Percentiles rank a stretch among this genome's conserved stretches.
Conservation (phyloP, 2,329 filamentous ascomycete genomes). For the Ilyonectria sp. region DNA sequence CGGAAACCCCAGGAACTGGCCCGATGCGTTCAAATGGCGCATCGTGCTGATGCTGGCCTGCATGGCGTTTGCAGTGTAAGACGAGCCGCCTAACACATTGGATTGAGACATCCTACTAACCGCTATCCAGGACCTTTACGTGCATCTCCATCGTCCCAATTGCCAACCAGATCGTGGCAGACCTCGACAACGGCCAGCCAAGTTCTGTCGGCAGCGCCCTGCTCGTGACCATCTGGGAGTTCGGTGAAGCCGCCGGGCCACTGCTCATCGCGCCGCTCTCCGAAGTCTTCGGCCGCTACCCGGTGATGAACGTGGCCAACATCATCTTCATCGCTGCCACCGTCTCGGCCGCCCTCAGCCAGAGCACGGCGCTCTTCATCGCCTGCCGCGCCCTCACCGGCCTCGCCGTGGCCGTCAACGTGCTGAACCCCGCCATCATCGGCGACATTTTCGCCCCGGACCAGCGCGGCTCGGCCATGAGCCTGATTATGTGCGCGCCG, state of each 20-base stretch:
- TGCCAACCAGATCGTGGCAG: slow-evolving; percentile 65
- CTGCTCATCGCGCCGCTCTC: slow-evolving; percentile 74
- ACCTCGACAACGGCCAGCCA: slow-evolving; percentile 57
- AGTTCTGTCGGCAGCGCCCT: slow-evolving; percentile 68
- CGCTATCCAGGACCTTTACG: slow-evolving; percentile 65
- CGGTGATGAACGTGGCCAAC: slow-evolving; percentile 69
- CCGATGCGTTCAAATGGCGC: slow-evolving; percentile 65
- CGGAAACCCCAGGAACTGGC: slow-evolving; percentile 68
- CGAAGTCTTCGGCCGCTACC: slow-evolving; percentile 71
- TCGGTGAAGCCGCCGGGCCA: slow-evolving; percentile 75
- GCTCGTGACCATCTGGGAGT: slow-evolving; percentile 80
- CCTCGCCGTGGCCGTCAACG: slow-evolving; percentile 74
- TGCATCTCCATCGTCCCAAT: slow-evolving; percentile 71
- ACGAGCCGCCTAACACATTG: slow-evolving; percentile 31
- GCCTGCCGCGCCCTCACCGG: slow-evolving; percentile 71
- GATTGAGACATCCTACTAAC: not conserved
- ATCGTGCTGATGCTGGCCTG: slow-evolving; percentile 67
- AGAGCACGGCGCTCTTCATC: slow-evolving; percentile 64
- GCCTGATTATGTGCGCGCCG: slow-evolving; percentile 69
- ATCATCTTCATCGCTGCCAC: slow-evolving; percentile 65
- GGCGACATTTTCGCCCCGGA: slow-evolving; percentile 74
- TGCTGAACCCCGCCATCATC: slow-evolving; percentile 74
- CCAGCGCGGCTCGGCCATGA: slow-evolving; percentile 71
- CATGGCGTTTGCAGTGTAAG: slow-evolving; percentile 71
- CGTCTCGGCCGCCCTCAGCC: slow-evolving; percentile 61